These are phyloP conservation scores for Pseudogymnoascus sp. DNA, from an alignment of 2,329 filamentous ascomycete species.

Conservation along the genomic window DNA sequence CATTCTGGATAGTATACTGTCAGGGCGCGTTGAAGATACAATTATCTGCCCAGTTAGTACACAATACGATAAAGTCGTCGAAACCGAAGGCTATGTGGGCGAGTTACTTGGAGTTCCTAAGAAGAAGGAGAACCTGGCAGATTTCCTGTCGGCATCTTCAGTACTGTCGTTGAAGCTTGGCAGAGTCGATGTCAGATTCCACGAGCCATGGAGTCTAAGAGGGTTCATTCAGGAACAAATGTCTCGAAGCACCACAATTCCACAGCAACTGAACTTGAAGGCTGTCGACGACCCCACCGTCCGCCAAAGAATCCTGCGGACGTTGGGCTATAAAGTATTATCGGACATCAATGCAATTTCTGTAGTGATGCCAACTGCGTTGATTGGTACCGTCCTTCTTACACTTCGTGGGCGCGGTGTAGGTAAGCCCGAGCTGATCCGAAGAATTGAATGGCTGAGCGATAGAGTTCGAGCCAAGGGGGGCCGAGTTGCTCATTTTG, in stretches of 20 bases:
- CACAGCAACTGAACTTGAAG: conserved; percentile 40
- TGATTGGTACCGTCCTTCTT: conserved; percentile 88
- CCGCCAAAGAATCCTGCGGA: conserved; percentile 64
- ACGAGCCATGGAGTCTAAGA: conserved; percentile 88
- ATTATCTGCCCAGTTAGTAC: conserved; percentile 94
- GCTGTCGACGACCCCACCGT: conserved; percentile 31
- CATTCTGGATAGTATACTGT: conserved; percentile 81
- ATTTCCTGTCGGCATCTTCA: conserved; percentile 80
- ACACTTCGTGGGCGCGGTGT: conserved; percentile 89
- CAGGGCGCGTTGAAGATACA: conserved; percentile 78
- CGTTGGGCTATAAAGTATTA: conserved; percentile 84
- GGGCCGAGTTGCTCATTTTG: conserved; percentile 89
- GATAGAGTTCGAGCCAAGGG: conserved; percentile 75
- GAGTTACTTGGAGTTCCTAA: conserved; percentile 92
- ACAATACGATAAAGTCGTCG: conserved; percentile 98
- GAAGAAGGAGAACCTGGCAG: conserved; percentile 84
- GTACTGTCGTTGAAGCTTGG: conserved; percentile 83
- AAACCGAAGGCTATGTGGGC: conserved; percentile 92
- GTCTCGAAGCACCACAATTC: conserved; percentile 44
- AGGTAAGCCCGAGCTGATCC: conserved; percentile 74
- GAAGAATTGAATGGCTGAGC: conserved; percentile 85
- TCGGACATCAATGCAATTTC: conserved; percentile 93
- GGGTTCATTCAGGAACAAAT: conserved; percentile 75
- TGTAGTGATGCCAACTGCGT: conserved; percentile 94
- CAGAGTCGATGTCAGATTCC: conserved; percentile 89